These are phyloP conservation scores for Ganoderma leucocontextum DNA, from an alignment of 1,284 basidiomycete genomes.

Conservation along the genomic window DNA sequence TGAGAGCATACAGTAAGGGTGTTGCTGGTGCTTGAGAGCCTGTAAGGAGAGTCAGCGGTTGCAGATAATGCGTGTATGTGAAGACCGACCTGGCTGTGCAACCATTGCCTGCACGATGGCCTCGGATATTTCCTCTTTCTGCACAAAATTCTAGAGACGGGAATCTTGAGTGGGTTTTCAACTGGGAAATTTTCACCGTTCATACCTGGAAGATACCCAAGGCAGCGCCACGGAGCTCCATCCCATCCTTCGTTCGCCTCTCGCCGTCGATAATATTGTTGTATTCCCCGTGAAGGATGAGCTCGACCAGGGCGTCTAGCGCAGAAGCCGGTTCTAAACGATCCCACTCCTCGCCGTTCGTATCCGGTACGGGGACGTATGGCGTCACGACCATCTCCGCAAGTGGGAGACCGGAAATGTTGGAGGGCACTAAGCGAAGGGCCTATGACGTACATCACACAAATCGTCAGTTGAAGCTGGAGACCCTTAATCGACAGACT, in stretches of 20 bases:
- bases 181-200: not conserved
- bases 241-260: constrained; percentile 62
- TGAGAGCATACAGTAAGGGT: constrained; percentile 72
- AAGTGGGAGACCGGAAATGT: constrained; percentile 61
- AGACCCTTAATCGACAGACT: not conserved
- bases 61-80: not conserved
- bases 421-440: constrained; percentile 70
- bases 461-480: not conserved
- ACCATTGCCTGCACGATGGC: constrained; percentile 76
- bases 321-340: constrained; percentile 78
- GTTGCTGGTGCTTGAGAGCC: constrained; percentile 57
- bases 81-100: constrained; percentile 54
- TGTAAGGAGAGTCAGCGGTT: constrained; percentile 32
- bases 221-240: constrained; percentile 73
- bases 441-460: constrained; percentile 51
- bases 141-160: constrained; percentile 69
- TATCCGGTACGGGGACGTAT: constrained; percentile 84
- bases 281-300: constrained; percentile 82
- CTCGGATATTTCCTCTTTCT: constrained; percentile 70
- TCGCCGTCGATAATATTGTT: constrained; percentile 64
- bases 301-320: constrained; percentile 77
- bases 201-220: constrained; percentile 76
- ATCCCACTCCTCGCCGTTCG: constrained; percentile 90
- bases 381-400: constrained; percentile 73
- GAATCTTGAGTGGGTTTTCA: not conserved